Conservation (phyloP, 176 grass and related monocot species). For the Puya raimondii region DNA sequence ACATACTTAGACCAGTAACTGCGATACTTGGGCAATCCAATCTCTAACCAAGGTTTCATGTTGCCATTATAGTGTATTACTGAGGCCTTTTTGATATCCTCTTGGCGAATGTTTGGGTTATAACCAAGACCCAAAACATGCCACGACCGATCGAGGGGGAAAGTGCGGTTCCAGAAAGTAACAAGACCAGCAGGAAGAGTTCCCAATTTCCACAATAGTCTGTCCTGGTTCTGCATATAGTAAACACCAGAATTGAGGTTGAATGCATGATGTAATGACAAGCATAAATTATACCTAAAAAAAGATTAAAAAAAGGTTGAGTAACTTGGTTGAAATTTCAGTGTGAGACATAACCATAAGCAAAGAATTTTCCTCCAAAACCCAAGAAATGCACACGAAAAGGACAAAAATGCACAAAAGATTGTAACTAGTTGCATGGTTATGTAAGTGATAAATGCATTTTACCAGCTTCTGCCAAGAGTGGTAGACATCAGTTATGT, state of each 20-base stretch:
- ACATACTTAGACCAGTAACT: constrained; percentile 70
- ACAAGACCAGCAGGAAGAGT: constrained; percentile 77
- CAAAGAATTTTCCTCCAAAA: neutral
- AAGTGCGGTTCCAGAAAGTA: constrained; percentile 76
- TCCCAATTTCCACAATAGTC: constrained; percentile 78
- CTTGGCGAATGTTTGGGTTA: constrained; percentile 64
- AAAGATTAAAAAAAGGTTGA: constrained; percentile 9
- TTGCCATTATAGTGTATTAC: constrained; percentile 96
- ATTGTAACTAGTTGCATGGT: neutral
- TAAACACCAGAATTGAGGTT: neutral
- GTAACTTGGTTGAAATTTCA: neutral
- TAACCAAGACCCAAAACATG: constrained; percentile 82
- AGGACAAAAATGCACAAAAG: constrained; percentile 7
- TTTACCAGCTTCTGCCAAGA: constrained; percentile 73
- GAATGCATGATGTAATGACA: neutral
- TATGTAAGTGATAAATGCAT: too few relatives aligned
- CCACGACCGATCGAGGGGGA: constrained; percentile 56
- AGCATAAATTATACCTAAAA: neutral
- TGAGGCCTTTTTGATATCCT: constrained; percentile 43
- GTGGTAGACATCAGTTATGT: constrained; percentile 74
- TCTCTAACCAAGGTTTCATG: constrained; percentile 91
- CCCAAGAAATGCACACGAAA: neutral
- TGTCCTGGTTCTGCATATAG: constrained; percentile 54
- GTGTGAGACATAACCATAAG: neutral
- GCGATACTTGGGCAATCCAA: constrained; percentile 60